Evolutionary conservation across 169 alveolate genomes (phyloP).

Genomic region (Plasmodium blacklocki): DNA sequence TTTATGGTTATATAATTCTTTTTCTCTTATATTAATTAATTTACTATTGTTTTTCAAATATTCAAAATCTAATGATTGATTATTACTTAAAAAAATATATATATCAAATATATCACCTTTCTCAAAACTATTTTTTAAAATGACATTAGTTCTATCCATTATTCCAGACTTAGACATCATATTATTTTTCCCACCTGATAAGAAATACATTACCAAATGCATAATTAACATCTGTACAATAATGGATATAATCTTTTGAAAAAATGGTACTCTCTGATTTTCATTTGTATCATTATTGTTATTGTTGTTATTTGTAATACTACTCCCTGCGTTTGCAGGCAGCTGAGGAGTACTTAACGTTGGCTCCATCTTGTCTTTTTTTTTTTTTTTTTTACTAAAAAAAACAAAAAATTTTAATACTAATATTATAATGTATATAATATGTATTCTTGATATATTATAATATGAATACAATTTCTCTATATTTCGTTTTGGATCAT

Average conservation of each 20-base stretch:
- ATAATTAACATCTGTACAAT: constrained; percentile 77
- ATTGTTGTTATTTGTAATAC: constrained; percentile 3
- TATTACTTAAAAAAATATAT: constrained; percentile 74
- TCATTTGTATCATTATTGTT: constrained; percentile 16
- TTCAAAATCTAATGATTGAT: constrained; percentile 74
- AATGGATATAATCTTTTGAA: constrained; percentile 63
- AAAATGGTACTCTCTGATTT: constrained; percentile 69
- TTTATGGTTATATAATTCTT: constrained; percentile 50
- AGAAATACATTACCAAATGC: constrained; percentile 79
- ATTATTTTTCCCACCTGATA: constrained; percentile 80
- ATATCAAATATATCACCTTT: constrained; percentile 79
- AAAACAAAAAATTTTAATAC: too few relatives aligned
- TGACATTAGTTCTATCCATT: constrained; percentile 36
- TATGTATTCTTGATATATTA: too few relatives aligned
- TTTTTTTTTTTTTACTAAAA: not conserved
- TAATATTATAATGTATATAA: too few relatives aligned
- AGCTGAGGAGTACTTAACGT: constrained; percentile 15
- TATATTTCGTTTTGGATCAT: too few relatives aligned
- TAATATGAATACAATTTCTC: too few relatives aligned
- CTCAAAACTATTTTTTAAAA: constrained; percentile 71
- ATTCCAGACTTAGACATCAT: constrained; percentile 19
- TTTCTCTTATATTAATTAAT: constrained; percentile 70
- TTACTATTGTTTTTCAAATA: constrained; percentile 57
- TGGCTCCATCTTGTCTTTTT: constrained; percentile 17
- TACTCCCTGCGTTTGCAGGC: constrained; percentile 3